Percentiles rank a stretch among this genome's conserved stretches.
Evolutionary conservation across 441 rosid genomes (phyloP).

Genomic region (Aquilaria agallochum): DNA sequence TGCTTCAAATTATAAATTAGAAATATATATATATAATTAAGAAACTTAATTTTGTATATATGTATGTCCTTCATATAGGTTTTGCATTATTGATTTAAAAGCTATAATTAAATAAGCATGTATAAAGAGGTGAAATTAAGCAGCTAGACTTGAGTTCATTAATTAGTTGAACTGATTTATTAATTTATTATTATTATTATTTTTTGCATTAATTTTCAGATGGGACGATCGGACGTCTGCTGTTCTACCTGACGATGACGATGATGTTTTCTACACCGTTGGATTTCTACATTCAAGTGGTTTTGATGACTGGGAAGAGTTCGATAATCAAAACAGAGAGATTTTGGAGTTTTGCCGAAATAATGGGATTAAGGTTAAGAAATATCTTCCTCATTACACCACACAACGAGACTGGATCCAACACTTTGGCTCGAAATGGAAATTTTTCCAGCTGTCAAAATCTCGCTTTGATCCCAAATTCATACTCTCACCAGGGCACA

Average conservation of each 20-base stretch:
- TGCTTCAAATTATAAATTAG: background rate
- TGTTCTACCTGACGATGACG: slow-evolving; percentile 77
- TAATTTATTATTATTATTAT: background rate
- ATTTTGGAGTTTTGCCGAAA: slow-evolving; percentile 50
- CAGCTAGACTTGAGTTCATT: no score
- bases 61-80: background rate
- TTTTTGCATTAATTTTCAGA: slow-evolving; percentile 29
- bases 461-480: slow-evolving; percentile 70
- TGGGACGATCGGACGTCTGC: slow-evolving; percentile 81
- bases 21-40: no score
- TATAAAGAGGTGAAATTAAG: no score
- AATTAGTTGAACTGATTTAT: background rate
- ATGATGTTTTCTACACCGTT: slow-evolving; percentile 73
- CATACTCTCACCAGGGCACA: slow-evolving; percentile 84
- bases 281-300: slow-evolving; percentile 76
- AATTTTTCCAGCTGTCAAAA: slow-evolving; percentile 44
- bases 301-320: slow-evolving; percentile 46
- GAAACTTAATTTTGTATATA: background rate
- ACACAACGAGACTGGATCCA: slow-evolving; percentile 53
- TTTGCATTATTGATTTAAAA: background rate
- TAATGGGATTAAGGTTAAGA: slow-evolving; percentile 49
- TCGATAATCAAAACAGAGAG: slow-evolving; percentile 59
- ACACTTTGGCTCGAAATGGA: slow-evolving; percentile 90
- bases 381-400: slow-evolving; percentile 56
- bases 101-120: background rate